Evolutionary conservation across 176 grass and related monocot species (phyloP), one percentile per base, ranked within the genome.

Genomic region (Tuctoria greenei): DNA sequence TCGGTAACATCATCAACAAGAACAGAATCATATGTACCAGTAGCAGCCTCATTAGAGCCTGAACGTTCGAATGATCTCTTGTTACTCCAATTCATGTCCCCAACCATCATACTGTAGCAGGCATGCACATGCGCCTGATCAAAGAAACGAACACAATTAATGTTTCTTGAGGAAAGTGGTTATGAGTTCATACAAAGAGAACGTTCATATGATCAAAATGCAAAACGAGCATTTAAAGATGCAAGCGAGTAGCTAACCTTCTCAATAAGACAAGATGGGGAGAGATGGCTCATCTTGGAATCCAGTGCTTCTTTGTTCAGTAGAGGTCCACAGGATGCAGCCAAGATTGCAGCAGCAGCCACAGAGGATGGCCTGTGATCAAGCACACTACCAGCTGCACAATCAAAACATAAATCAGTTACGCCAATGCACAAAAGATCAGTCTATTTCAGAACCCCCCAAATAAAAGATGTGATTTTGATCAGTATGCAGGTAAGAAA

Each of bases 361-460:
- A 93, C 81, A 75, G 87, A 82, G 50, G 91, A 93, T 37, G 91
- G 87, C 47, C 81, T 89, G 79, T 85, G 84, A 85, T 90, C 84
- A 36, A 93, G 80, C 57, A 87, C 87, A 67, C 80, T 93, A 20
- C 49, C 79, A 23, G 54, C 87, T 90, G 78, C 82, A 86, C 52
- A 21, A 72, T 73, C 5, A 74, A 10, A 61, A 37, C 8, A 44
- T 25, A 35, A 77, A 71, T 51, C 61, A 77, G 40, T 75, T 35
- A 85, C 47, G 23, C 34, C 13, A 68, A 78, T 67, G 60, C 23
- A 85, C 52, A 45, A 39, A 42, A 63, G 64, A 38, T 65, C 63
- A 40, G 41, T 8, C 8, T 4, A 75, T 61, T 36, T 57, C 10
- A 25, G 54, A 44, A 51, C 9, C n/a, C n/a, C n/a, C n/a, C 4